A percentile compares a stretch with the other conserved stretches of the same genome.
Conservation (phyloP, 108 stramenopile species). For the Ochromonas danica region DNA sequence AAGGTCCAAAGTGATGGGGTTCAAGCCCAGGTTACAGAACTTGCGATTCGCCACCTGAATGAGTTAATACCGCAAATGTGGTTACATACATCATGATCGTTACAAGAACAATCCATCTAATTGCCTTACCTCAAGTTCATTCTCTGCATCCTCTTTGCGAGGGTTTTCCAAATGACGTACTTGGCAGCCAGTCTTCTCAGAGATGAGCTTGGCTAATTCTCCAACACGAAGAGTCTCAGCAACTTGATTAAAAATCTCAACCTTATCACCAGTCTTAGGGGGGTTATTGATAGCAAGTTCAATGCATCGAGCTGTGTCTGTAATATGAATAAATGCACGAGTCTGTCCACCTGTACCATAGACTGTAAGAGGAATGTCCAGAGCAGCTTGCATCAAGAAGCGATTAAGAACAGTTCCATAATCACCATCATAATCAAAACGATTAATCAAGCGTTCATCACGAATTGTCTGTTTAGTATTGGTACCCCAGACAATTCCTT, state of each 20-base stretch:
- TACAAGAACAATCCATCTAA: too few species aligned
- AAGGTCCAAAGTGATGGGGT: conserved; percentile 82
- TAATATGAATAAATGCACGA: conserved; percentile 93
- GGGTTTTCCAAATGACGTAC: conserved; percentile 91
- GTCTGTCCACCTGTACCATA: conserved; percentile 98
- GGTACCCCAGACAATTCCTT: conserved; percentile 99
- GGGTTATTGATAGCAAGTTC: conserved; percentile 96
- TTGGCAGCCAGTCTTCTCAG: conserved; percentile 80
- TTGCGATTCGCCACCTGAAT: conserved; percentile 74
- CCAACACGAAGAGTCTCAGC: conserved; percentile 94
- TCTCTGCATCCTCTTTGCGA: conserved; percentile 93
- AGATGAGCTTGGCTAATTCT: conserved; percentile 86
- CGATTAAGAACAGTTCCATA: conserved; percentile 97
- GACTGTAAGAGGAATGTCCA: conserved; percentile 92
- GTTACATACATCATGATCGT: too few species aligned
- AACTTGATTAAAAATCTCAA: conserved; percentile 95
- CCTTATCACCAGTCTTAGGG: conserved; percentile 76
- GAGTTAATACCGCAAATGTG: too few species aligned
- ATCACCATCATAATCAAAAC: conserved; percentile 97
- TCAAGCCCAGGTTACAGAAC: conserved; percentile 86
- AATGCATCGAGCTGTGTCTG: conserved; percentile 90
- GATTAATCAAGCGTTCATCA: conserved; percentile 91
- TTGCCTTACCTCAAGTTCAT: conserved; percentile 78
- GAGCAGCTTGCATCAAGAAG: conserved; percentile 96
- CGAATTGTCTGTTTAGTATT: conserved; percentile 92